Evolutionary conservation across 495 filamentous ascomycete genomes (phyloP).

Genomic region (Glonium stellatum): DNA sequence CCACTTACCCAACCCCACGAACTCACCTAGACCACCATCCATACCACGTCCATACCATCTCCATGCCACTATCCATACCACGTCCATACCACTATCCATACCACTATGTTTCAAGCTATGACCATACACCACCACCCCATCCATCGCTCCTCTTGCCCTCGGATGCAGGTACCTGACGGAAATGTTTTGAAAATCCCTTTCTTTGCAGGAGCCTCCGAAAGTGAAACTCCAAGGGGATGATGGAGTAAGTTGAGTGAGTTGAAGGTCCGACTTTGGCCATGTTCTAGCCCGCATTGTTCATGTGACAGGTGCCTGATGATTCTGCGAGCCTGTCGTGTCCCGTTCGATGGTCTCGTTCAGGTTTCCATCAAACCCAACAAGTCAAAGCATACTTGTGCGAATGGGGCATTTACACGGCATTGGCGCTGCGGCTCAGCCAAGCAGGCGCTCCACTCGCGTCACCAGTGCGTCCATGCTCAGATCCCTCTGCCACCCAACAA

Average conservation of each 20-base stretch:
- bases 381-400: not conserved
- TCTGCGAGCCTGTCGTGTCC: too few relatives aligned
- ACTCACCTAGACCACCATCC: too few relatives aligned
- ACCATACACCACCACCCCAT: too few relatives aligned
- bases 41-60: not conserved
- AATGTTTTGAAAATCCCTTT: not conserved
- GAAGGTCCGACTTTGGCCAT: not conserved
- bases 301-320: too few relatives aligned
- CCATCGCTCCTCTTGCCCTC: not conserved
- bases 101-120: not conserved
- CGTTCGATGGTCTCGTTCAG: not conserved
- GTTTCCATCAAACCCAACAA: not conserved
- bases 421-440: conserved; percentile 1
- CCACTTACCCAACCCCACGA: not conserved
- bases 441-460: not conserved
- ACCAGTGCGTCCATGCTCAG: not conserved
- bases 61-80: not conserved
- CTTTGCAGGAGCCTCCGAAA: not conserved
- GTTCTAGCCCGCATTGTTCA: not conserved
- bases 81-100: not conserved
- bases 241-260: not conserved
- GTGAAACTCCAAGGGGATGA: not conserved
- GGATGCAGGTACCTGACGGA: not conserved
- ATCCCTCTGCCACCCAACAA: not conserved
- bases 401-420: conserved; percentile 1